Evolutionary conservation across 2,329 filamentous ascomycete species (phyloP), one percentile per base, ranked within the genome.

Genomic region (Monosporascus sp.): DNA sequence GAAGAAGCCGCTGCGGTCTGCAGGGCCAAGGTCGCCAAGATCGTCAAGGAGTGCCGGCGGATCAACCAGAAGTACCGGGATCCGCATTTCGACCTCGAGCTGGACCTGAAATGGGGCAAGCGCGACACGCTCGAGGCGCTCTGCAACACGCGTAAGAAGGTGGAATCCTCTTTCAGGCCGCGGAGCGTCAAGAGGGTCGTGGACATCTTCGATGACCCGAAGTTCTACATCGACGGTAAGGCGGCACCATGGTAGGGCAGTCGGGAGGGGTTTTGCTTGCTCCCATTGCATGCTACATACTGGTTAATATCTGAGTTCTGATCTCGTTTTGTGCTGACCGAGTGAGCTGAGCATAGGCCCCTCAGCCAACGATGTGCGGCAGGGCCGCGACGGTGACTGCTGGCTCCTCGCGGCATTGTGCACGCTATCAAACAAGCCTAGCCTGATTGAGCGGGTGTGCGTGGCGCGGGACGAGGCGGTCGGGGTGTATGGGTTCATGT

Each of bases 51-150:
- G 64, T 95, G 90, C 66, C 78, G 83, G 22, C 80, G 88, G 8
- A 76, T 90, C 53, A 96, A 96, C 69, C 86, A 90, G 63, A 93
- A 90, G 69, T 96, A 95, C 66, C 81, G 86, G 17, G 90, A 95
- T 65, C 82, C 85, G n/a, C 84, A 94, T 67, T 96, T 96, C 65
- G 88, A 96, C 66, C 83, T 96, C 49, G 90, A 94, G 65, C 74
- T 81, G 38, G 89, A 92, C 66, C 76, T 91, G 56, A 88, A 89
- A 70, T 74, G 74, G 38, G 70, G 72, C n/a, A 69, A 66, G 6
- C 72, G 73, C 42, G 76, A 83, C 61, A 82, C 77, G 34, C 71
- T 81, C 24, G 68, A 76, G 54, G 72, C 72, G 37, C 72, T 77
- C 20, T 64, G 66, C 60, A 74, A 77, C 60, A 62, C 57, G 6